Evolutionary conservation across 2,329 filamentous ascomycete species (phyloP), one percentile per base, ranked within the genome.

Genomic region (Cordyceps fumosorosea): DNA sequence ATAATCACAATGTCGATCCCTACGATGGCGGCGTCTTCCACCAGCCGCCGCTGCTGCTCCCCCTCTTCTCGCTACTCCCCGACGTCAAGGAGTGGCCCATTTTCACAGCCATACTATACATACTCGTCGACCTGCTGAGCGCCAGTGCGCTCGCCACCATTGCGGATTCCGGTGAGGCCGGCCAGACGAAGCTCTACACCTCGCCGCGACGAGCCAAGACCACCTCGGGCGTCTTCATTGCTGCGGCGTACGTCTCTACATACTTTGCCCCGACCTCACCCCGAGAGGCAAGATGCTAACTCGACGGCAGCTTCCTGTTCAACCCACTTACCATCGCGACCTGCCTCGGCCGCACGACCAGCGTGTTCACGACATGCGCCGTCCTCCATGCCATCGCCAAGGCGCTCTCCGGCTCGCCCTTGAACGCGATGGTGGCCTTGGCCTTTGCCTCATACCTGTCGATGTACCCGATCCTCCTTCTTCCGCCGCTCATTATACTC

Each of bases 291-390:
- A 50, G 16, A 34, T n/a, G 54, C 63, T 67, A 40, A 68, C 45
- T 11, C 7, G 11, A 11, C 37, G 12, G 34, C 60, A 95, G 91
- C 66, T 98, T 91, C 72, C 84, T 99, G 3, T 93, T 98, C 77
- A 98, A 96, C 73, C 95, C 95, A 0, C 96, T 96, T 72, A 96
- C 93, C 1, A 85, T 99, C 64, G 86, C 92, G 51, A 93, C 92
- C 20, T 98, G 93, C 73, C 83, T 99, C 63, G 93, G 90, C 29
- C 89, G 93, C 47, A 90, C 95, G 1, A 97, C 93, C 0, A 90
- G 86, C 65, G 87, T 93, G 63, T 93, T 99, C 72, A 93, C 92
- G 0, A 95, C 90, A 62, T 89, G 90, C 71, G 92, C 92, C 68
- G 90, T 96, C 67, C 84, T 98, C 34, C 86, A 90, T 66, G 90